A percentile compares a stretch with the other conserved stretches of the same genome.
Conservation (phyloP, 208 protist species). For the Balamuthia mandrillaris region DNA sequence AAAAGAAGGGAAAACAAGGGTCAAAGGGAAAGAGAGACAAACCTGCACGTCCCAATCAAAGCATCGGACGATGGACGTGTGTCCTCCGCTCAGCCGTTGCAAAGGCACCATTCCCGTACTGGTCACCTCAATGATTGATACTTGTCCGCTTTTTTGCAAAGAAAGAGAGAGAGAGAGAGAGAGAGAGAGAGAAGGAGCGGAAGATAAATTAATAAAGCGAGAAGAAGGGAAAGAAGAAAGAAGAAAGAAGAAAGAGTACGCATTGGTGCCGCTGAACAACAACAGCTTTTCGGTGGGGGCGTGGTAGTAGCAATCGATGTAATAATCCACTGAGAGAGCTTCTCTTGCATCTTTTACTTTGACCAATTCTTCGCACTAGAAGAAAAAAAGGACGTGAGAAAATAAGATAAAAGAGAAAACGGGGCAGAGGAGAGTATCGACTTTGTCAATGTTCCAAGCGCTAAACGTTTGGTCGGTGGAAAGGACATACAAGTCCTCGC, state of each 20-base stretch:
- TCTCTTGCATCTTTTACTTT: not conserved
- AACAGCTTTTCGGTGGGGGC: not conserved
- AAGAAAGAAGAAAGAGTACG: not conserved
- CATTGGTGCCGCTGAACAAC: not conserved
- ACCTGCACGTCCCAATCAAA: constrained; percentile 24
- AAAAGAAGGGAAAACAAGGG: not conserved
- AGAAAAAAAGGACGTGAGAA: too few species aligned
- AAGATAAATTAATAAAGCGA: too few species aligned
- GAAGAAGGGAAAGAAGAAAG: too few species aligned
- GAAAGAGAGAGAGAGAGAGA: too few species aligned
- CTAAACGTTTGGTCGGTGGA: not conserved
- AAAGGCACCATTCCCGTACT: not conserved
- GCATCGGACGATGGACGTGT: not conserved
- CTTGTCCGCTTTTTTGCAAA: not conserved
- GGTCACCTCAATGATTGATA: not conserved
- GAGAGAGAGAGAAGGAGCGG: too few species aligned
- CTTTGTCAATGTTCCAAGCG: not conserved
- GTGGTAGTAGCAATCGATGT: constrained; percentile 1
- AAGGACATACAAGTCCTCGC: not conserved
- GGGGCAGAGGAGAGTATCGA: too few species aligned
- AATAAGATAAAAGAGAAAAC: too few species aligned
- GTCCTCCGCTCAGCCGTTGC: not conserved
- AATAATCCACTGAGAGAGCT: not conserved
- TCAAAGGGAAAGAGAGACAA: not conserved
- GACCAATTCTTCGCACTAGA: not conserved